phyloP scores from a whole-genome alignment of 106 monocot species.

The Cymbidium sinense region DNA sequence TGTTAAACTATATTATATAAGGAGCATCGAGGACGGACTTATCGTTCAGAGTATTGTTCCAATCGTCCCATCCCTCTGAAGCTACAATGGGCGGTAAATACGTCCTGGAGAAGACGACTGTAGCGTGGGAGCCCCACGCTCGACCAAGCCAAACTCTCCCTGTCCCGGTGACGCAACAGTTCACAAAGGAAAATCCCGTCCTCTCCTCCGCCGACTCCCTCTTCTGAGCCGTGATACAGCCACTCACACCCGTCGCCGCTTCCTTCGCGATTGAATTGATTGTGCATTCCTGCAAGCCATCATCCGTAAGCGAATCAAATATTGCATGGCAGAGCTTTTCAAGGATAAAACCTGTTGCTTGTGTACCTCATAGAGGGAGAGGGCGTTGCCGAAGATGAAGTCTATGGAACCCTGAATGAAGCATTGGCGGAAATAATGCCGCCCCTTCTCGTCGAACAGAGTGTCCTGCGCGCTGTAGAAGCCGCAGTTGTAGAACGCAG shows the following conservation, averaged over 20 bases:
- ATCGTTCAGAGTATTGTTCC: conserved; percentile 48
- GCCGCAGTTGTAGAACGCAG: conserved; percentile 60
- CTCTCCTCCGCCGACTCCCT: conserved; percentile 30
- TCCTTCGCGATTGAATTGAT: conserved; percentile 51
- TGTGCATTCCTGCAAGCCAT: conserved; percentile 32
- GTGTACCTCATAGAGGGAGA: conserved; percentile 52
- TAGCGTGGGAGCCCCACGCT: conserved; percentile 42
- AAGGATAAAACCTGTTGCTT: not conserved
- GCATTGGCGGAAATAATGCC: conserved; percentile 54
- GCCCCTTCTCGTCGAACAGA: conserved; percentile 39
- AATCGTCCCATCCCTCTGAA: conserved; percentile 55
- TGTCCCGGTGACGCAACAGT: conserved; percentile 40
- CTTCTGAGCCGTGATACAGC: conserved; percentile 64
- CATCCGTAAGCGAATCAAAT: not conserved
- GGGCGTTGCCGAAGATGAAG: conserved; percentile 53
- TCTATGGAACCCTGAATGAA: conserved; percentile 56
- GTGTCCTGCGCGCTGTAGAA: conserved; percentile 61
- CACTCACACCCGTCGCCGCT: conserved; percentile 22
- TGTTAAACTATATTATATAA: too few species aligned
- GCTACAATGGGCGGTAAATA: conserved; percentile 32
- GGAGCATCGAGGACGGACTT: too few species aligned
- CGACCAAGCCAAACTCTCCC: conserved; percentile 54
- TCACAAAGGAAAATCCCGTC: conserved; percentile 47
- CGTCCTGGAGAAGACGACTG: conserved; percentile 42
- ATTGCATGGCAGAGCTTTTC: not conserved